Percentiles rank a stretch among this genome's conserved stretches.
phyloP scores from a whole-genome alignment of 1,139 yeast genomes.

The Scheffersomyces cryptocercus region DNA sequence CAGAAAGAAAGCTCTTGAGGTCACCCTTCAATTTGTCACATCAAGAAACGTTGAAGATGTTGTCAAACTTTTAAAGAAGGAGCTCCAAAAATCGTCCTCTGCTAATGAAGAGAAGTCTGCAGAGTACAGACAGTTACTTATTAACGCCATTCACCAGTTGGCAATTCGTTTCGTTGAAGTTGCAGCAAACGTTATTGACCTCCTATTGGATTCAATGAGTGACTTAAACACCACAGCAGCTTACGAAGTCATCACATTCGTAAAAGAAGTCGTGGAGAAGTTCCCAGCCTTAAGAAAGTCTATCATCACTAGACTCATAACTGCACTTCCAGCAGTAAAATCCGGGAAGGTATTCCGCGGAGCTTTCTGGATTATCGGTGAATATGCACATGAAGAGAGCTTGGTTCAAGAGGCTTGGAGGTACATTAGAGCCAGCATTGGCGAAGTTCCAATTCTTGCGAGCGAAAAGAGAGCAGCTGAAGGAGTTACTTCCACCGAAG shows the following conservation, averaged over 20 bases:
- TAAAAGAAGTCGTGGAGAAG: conserved; percentile 91
- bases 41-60: conserved; percentile 94
- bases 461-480: conserved; percentile 58
- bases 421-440: conserved; percentile 77
- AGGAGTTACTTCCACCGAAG: conserved; percentile 27
- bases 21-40: conserved; percentile 76
- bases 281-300: conserved; percentile 77
- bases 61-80: conserved; percentile 87
- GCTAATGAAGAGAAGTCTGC: conserved; percentile 75
- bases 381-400: conserved; percentile 71
- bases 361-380: conserved; percentile 95
- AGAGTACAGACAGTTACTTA: conserved; percentile 87
- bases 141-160: conserved; percentile 84
- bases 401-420: conserved; percentile 88
- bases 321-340: conserved; percentile 64
- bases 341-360: conserved; percentile 94
- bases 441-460: conserved; percentile 87
- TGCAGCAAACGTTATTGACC: conserved; percentile 87
- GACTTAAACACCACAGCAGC: conserved; percentile 88
- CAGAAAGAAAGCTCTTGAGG: conserved; percentile 81
- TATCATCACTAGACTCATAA: conserved; percentile 65
- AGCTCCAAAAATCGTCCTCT: conserved; percentile 68
- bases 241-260: conserved; percentile 81
- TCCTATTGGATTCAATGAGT: conserved; percentile 81
- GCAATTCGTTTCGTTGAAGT: conserved; percentile 90